These are phyloP conservation scores for Colletotrichum sp. DNA, from an alignment of 2,329 filamentous ascomycete genomes.

Conservation along the genomic window DNA sequence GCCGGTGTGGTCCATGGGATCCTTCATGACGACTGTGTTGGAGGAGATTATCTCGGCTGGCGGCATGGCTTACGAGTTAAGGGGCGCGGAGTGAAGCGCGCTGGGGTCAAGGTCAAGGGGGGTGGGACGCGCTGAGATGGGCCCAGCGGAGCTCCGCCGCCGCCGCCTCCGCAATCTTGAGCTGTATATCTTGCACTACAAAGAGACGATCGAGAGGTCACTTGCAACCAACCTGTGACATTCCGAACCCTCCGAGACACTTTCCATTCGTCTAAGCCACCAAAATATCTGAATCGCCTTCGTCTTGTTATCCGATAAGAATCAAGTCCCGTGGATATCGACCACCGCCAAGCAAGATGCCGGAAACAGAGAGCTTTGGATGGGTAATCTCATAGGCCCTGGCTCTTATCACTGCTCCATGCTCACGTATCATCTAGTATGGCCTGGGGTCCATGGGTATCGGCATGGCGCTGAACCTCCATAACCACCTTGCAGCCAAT, in stretches of 20 bases:
- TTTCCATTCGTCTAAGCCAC: background rate
- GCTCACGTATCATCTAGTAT: background rate
- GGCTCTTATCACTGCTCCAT: background rate
- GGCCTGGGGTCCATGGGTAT: slow-evolving; percentile 50
- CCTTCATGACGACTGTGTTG: slow-evolving; percentile 20
- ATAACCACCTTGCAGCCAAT: slow-evolving; percentile 39
- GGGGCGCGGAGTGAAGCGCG: background rate
- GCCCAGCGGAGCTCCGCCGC: slow-evolving; percentile 10
- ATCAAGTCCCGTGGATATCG: background rate
- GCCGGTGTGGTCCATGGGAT: slow-evolving; percentile 21
- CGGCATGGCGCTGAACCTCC: slow-evolving; percentile 46
- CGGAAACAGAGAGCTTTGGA: background rate
- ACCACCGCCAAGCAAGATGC: background rate
- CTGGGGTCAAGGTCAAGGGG: background rate
- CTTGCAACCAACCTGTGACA: background rate
- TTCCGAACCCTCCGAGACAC: background rate
- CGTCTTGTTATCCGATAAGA: background rate
- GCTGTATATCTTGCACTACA: background rate
- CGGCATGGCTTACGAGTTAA: background rate
- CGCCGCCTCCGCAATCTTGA: background rate
- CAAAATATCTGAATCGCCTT: background rate
- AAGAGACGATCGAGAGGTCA: background rate
- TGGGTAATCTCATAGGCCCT: background rate
- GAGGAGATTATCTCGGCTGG: slow-evolving; percentile 18
- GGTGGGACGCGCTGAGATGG: background rate